These are phyloP conservation scores for Fusarium gaditjirri DNA, from an alignment of 2,329 filamentous ascomycete species.

Conservation along the genomic window DNA sequence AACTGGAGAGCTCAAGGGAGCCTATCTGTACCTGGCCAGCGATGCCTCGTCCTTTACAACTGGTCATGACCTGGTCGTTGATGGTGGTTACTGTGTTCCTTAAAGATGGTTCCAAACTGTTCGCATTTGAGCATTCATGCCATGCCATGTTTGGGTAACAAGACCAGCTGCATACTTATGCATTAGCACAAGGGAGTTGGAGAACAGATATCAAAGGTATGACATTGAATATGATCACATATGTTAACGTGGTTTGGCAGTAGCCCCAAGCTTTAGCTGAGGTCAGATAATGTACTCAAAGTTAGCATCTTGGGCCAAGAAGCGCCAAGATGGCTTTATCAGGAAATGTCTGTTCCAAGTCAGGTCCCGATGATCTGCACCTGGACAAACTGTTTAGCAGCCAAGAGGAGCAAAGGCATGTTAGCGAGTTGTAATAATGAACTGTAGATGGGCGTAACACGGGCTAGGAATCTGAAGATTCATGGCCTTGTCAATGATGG, in stretches of 20 bases:
- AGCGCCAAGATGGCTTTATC: background rate
- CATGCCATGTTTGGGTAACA: background rate
- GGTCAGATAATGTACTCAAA: background rate
- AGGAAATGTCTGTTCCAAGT: background rate
- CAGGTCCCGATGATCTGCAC: background rate
- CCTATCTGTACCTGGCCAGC: conserved; percentile 82
- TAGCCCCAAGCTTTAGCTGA: background rate
- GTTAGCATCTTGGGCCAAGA: background rate
- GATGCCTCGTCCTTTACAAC: conserved; percentile 88
- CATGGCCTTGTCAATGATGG: conserved; percentile 4
- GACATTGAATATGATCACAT: background rate
- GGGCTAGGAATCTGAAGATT: conserved; percentile 1
- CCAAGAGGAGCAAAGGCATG: background rate
- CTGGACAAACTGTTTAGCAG: background rate
- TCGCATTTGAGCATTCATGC: background rate
- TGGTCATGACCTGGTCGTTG: conserved; percentile 77
- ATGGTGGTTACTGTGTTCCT: conserved; percentile 75
- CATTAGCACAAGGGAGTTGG: background rate
- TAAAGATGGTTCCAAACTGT: conserved; percentile 39
- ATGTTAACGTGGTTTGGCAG: conserved; percentile 1
- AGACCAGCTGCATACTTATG: background rate
- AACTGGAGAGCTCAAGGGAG: conserved; percentile 81
- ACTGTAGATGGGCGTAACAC: background rate
- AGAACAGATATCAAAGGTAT: background rate
- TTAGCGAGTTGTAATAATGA: background rate